Evolutionary conservation across 1,139 yeast genomes (phyloP).

Genomic region (Hyphopichia buzzinii): DNA sequence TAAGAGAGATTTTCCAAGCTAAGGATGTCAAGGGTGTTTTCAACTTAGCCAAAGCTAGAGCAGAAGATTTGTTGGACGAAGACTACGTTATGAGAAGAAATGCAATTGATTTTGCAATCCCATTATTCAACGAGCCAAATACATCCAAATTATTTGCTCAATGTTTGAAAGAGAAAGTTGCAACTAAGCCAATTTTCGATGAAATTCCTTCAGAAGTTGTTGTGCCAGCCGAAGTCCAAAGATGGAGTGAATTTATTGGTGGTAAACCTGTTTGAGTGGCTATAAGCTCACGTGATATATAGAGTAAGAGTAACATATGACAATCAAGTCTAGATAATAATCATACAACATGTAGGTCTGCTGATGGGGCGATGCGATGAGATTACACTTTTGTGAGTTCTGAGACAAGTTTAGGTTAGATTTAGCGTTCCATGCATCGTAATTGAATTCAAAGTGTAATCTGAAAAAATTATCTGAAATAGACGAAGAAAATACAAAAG

Average conservation of each 20-base stretch:
- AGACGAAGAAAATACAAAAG: too few species aligned
- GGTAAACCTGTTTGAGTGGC: constrained; percentile 84
- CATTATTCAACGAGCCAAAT: constrained; percentile 93
- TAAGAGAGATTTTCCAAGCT: constrained; percentile 88
- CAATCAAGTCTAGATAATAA: too few species aligned
- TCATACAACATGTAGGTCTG: too few species aligned
- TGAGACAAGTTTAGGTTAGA: too few species aligned
- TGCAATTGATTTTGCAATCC: constrained; percentile 96
- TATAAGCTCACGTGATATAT: too few species aligned
- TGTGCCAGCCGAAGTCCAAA: constrained; percentile 80
- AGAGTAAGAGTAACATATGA: too few species aligned
- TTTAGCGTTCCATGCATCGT: too few species aligned
- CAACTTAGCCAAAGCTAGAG: constrained; percentile 89
- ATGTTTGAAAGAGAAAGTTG: constrained; percentile 74
- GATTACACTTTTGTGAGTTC: too few species aligned
- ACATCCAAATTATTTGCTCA: constrained; percentile 85
- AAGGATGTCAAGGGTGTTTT: constrained; percentile 83
- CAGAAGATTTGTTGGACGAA: constrained; percentile 77
- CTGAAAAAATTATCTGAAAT: too few species aligned
- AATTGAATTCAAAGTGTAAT: too few species aligned
- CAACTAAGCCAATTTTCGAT: constrained; percentile 47
- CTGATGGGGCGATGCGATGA: too few species aligned
- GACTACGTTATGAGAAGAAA: constrained; percentile 98
- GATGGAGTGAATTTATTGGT: constrained; percentile 97
- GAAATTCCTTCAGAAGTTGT: constrained; percentile 44